Conservation (phyloP, 306 rosid genomes). For the Fragaria nilgerrensis region DNA sequence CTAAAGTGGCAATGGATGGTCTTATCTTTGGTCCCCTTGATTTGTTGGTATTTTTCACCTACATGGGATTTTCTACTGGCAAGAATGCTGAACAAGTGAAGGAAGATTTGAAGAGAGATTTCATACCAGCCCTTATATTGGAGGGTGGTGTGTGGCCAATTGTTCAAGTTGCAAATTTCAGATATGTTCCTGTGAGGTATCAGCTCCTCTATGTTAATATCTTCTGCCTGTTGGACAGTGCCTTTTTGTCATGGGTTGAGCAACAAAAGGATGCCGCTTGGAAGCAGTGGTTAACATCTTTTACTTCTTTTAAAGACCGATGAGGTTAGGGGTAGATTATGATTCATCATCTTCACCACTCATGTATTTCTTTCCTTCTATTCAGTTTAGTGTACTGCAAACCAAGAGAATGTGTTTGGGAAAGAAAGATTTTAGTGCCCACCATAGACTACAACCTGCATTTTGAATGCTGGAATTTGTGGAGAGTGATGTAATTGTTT, state of each 20-base stretch:
- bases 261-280: slow-evolving; percentile 91
- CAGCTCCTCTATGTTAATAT: slow-evolving; percentile 87
- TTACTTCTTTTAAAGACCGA: slow-evolving; percentile 47
- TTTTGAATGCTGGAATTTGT: background rate
- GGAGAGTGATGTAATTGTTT: slow-evolving; percentile 2
- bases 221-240: slow-evolving; percentile 89
- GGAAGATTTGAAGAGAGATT: slow-evolving; percentile 81
- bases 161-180: slow-evolving; percentile 77
- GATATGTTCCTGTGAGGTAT: slow-evolving; percentile 80
- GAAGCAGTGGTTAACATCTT: slow-evolving; percentile 80
- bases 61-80: slow-evolving; percentile 78
- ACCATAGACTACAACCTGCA: background rate
- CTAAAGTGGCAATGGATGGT: slow-evolving; percentile 76
- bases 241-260: slow-evolving; percentile 93
- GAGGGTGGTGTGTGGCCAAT: slow-evolving; percentile 89
- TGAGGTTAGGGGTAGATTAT: slow-evolving; percentile 30
- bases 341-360: slow-evolving; percentile 13
- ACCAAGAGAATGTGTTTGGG: background rate
- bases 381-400: background rate
- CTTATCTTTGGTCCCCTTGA: slow-evolving; percentile 74
- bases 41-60: slow-evolving; percentile 69
- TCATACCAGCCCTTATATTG: slow-evolving; percentile 68
- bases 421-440: background rate
- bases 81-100: slow-evolving; percentile 70
- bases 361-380: background rate